Conservation (phyloP, 1,139 yeast species). For the Pichia sp. region DNA sequence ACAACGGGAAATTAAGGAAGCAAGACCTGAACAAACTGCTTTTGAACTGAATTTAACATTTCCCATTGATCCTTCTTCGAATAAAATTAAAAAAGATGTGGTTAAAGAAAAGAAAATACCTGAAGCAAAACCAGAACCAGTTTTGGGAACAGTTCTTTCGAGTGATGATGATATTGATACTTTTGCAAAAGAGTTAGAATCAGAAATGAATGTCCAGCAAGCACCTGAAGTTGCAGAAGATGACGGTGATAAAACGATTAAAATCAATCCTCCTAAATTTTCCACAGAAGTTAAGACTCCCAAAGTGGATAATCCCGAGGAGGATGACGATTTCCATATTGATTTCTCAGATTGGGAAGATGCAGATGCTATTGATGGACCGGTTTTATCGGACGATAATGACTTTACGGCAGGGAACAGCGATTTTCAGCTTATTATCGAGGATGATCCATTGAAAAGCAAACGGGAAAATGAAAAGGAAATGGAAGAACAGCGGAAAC, state of each 20-base stretch:
- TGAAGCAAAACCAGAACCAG: not conserved
- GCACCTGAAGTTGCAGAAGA: slow-evolving; percentile 1
- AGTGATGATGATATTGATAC: slow-evolving; percentile 32
- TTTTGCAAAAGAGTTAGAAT: slow-evolving; percentile 25
- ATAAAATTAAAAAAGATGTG: not conserved
- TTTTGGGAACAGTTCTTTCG: slow-evolving; percentile 2
- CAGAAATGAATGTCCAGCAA: slow-evolving; percentile 19
- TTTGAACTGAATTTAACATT: slow-evolving; percentile 10
- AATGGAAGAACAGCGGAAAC: slow-evolving; percentile 1
- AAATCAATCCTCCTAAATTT: not conserved
- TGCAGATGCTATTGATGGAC: slow-evolving; percentile 13
- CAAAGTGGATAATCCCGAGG: not conserved
- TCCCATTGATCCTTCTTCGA: no score
- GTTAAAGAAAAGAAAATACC: not conserved
- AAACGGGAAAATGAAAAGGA: slow-evolving; percentile 8
- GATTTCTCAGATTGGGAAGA: slow-evolving; percentile 24
- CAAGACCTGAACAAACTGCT: slow-evolving; percentile 9
- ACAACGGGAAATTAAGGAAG: slow-evolving; percentile 9
- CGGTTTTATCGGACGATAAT: slow-evolving; percentile 3
- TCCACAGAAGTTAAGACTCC: not conserved
- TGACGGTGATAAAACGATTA: not conserved
- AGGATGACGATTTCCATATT: slow-evolving; percentile 9
- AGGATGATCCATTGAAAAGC: slow-evolving; percentile 17
- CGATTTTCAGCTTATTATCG: slow-evolving; percentile 21
- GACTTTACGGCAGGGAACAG: slow-evolving; percentile 5